Evolutionary conservation across 306 rosid species (phyloP).

Genomic region (Arachis stenosperma): DNA sequence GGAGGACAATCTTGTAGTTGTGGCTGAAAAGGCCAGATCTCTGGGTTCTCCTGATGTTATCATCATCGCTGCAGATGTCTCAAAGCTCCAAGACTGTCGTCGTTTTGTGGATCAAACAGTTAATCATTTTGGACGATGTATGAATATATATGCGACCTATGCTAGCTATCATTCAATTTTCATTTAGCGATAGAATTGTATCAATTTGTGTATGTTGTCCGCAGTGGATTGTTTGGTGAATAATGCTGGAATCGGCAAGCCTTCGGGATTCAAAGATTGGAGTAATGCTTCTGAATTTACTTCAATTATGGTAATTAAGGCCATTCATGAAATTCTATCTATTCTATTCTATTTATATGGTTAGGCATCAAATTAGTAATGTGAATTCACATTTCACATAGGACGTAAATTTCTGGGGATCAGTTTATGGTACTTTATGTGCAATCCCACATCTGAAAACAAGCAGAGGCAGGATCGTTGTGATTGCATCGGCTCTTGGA

Average conservation of each 20-base stretch:
- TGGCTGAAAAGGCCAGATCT: conserved; percentile 50
- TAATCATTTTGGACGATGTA: conserved; percentile 57
- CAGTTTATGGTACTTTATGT: conserved; percentile 54
- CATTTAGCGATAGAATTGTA: no score
- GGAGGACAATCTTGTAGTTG: conserved; percentile 48
- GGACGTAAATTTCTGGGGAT: conserved; percentile 83
- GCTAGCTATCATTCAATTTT: no score
- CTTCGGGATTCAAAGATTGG: conserved; percentile 44
- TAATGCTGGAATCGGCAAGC: conserved; percentile 55
- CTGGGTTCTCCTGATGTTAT: conserved; percentile 64
- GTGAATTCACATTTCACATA: conserved; percentile 14
- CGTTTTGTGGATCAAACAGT: conserved; percentile 61
- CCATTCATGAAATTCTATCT: no score
- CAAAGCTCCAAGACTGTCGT: conserved; percentile 53
- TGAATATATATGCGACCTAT: background rate
- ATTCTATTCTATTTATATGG: background rate
- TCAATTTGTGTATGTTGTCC: conserved; percentile 13
- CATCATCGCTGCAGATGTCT: conserved; percentile 60
- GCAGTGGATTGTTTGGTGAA: conserved; percentile 83
- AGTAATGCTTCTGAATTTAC: conserved; percentile 17
- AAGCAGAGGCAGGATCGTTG: conserved; percentile 66
- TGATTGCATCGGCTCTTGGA: conserved; percentile 56
- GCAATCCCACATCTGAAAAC: conserved; percentile 65
- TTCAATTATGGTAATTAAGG: conserved; percentile 37
- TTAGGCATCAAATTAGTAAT: background rate